A percentile compares a stretch with the other conserved stretches of the same genome.
Evolutionary conservation across 1,284 basidiomycete species (phyloP).

Genomic region (Ganoderma sinense): DNA sequence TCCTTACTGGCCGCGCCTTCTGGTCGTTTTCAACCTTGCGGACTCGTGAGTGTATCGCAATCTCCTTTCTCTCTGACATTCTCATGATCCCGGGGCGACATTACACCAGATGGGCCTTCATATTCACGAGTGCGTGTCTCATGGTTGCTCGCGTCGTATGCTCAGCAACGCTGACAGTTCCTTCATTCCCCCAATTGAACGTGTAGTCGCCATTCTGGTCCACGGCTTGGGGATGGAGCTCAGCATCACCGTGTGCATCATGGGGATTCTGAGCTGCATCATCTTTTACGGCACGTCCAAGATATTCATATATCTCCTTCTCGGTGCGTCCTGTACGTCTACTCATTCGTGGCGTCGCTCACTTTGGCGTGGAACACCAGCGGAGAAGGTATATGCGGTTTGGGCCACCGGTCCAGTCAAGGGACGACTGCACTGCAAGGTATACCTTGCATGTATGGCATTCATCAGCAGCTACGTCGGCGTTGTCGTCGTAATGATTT

Average conservation of each 20-base stretch:
- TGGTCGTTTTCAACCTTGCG: constrained; percentile 39
- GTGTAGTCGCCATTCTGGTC: constrained; percentile 44
- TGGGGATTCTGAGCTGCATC: constrained; percentile 48
- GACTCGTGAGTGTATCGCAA: constrained; percentile 38
- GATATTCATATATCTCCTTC: constrained; percentile 49
- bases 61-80: not conserved
- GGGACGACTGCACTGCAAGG: constrained; percentile 40
- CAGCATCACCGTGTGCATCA: constrained; percentile 39
- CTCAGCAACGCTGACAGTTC: not conserved
- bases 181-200: no score
- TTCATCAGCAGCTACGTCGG: constrained; percentile 42
- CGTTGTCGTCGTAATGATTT: constrained; percentile 42
- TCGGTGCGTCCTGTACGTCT: constrained; percentile 32
- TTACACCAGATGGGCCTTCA: constrained; percentile 39
- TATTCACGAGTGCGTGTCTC: constrained; percentile 41
- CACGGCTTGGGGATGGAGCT: constrained; percentile 47
- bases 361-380: constrained; percentile 28
- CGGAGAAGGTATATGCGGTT: constrained; percentile 48
- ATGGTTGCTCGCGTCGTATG: not conserved
- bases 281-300: constrained; percentile 47
- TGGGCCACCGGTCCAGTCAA: constrained; percentile 33
- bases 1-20: constrained; percentile 36
- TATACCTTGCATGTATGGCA: constrained; percentile 45
- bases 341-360: not conserved
- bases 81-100: no score